Evolutionary conservation across 257 asterid species (phyloP).

Genomic region (Ophiorrhiza pumila): DNA sequence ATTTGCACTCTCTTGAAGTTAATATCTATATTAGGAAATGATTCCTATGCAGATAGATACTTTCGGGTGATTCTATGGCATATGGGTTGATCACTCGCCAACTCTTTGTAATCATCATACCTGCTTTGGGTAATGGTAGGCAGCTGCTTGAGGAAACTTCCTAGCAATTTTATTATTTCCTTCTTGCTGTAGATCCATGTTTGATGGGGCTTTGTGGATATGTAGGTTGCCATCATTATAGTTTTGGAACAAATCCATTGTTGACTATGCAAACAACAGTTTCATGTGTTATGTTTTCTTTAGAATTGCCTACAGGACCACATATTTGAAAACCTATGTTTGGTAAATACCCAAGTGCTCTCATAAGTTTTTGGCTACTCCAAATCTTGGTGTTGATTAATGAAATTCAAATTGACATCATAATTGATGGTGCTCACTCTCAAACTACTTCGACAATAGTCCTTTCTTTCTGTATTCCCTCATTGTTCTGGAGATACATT

Average conservation of each 20-base stretch:
- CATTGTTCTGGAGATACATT: constrained; percentile 4
- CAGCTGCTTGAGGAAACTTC: neutral
- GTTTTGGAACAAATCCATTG: neutral
- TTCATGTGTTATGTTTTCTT: too few relatives aligned
- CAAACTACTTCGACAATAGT: neutral
- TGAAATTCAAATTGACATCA: neutral
- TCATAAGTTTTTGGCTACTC: neutral
- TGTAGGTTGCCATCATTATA: neutral
- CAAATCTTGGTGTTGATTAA: neutral
- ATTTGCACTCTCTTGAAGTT: neutral
- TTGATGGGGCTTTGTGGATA: neutral
- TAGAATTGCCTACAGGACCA: too few relatives aligned
- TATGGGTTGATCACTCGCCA: neutral
- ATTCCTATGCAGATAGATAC: neutral
- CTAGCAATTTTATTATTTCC: neutral
- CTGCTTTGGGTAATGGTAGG: neutral
- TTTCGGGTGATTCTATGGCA: neutral
- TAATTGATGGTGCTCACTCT: too few relatives aligned
- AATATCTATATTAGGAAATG: neutral
- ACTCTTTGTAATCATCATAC: neutral
- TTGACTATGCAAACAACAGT: too few relatives aligned
- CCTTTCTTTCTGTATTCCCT: neutral
- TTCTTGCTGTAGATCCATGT: neutral
- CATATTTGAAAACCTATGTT: too few relatives aligned
- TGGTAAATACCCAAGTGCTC: neutral